These are phyloP conservation scores for Apiotrichum gracile DNA, from an alignment of 1,284 basidiomycete species.

Conservation along the genomic window DNA sequence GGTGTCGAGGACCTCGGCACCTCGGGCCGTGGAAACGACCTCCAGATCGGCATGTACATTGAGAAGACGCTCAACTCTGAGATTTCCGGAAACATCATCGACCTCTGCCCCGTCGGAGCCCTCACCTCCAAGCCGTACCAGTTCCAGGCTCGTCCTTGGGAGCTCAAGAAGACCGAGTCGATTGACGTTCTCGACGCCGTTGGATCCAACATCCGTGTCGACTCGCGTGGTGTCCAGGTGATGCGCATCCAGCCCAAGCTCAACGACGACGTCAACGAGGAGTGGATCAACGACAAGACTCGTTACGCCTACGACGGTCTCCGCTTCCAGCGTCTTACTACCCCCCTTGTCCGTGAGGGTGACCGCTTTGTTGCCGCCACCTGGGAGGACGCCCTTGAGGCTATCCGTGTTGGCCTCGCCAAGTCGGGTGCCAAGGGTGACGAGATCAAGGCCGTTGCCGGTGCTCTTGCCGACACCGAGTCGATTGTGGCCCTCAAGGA, in stretches of 20 bases:
- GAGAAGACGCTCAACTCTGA: constrained; percentile 98
- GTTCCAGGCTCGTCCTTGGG: constrained; percentile 96
- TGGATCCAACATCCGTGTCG: constrained; percentile 94
- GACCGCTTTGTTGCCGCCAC: constrained; percentile 86
- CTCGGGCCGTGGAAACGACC: constrained; percentile 93
- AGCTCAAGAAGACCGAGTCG: constrained; percentile 96
- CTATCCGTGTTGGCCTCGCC: constrained; percentile 71
- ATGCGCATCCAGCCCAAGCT: constrained; percentile 95
- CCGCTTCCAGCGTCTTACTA: constrained; percentile 89
- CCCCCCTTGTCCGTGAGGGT: constrained; percentile 82
- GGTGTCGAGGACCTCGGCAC: constrained; percentile 97
- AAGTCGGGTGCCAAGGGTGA: constrained; percentile 81
- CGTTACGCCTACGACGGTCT: constrained; percentile 95
- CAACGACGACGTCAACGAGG: constrained; percentile 98
- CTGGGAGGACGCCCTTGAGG: constrained; percentile 86
- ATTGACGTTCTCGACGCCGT: constrained; percentile 98
- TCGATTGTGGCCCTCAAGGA: constrained; percentile 92
- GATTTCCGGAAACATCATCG: constrained; percentile 94
- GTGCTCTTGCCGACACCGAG: constrained; percentile 89
- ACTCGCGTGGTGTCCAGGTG: constrained; percentile 91
- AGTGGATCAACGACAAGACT: constrained; percentile 99
- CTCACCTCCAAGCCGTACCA: constrained; percentile 97
- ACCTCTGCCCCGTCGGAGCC: constrained; percentile 92
- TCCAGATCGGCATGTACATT: constrained; percentile 98
- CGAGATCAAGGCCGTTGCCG: constrained; percentile 93